Percentiles rank a stretch among this genome's conserved stretches.
Conservation (phyloP, 495 filamentous ascomycete genomes). For the Durotheca rogersii region DNA sequence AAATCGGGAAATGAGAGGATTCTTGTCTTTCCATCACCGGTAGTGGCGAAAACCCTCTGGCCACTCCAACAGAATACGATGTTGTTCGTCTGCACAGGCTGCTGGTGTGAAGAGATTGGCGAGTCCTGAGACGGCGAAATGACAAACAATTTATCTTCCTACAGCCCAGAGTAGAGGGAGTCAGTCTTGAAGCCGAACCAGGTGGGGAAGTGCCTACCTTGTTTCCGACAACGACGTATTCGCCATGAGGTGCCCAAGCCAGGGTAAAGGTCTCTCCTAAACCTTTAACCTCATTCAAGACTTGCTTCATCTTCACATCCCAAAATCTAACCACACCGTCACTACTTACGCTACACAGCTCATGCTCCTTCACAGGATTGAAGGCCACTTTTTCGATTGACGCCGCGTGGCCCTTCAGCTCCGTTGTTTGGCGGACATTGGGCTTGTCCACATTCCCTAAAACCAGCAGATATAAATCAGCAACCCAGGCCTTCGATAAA, state of each 20-base stretch:
- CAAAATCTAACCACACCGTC: slow-evolving; percentile 90
- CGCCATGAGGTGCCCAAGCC: slow-evolving; percentile 87
- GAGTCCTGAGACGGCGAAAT: slow-evolving; percentile 56
- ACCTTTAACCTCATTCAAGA: slow-evolving; percentile 76
- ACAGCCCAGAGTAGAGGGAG: slow-evolving; percentile 44
- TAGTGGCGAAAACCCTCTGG: slow-evolving; percentile 74
- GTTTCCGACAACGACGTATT: slow-evolving; percentile 76
- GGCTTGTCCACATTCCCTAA: slow-evolving; percentile 83
- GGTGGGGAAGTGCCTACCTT: slow-evolving; percentile 56
- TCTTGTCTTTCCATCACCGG: slow-evolving; percentile 76
- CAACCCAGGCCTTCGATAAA: neutral
- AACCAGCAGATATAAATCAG: slow-evolving; percentile 1
- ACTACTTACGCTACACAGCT: slow-evolving; percentile 78
- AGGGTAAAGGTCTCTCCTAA: slow-evolving; percentile 80
- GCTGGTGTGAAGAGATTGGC: slow-evolving; percentile 62
- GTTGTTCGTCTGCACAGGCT: slow-evolving; percentile 76
- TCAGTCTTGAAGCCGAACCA: slow-evolving; percentile 3
- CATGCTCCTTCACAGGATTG: slow-evolving; percentile 83
- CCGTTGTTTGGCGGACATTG: slow-evolving; percentile 77
- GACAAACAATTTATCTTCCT: slow-evolving; percentile 72
- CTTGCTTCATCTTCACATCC: slow-evolving; percentile 83
- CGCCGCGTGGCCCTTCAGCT: slow-evolving; percentile 76
- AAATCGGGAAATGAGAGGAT: slow-evolving; percentile 73
- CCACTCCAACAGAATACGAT: slow-evolving; percentile 78
- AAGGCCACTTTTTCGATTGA: slow-evolving; percentile 85